A percentile compares a stretch with the other conserved stretches of the same genome.
phyloP scores from a whole-genome alignment of 1,139 yeast species.

The Blastobotrys serpentis region DNA sequence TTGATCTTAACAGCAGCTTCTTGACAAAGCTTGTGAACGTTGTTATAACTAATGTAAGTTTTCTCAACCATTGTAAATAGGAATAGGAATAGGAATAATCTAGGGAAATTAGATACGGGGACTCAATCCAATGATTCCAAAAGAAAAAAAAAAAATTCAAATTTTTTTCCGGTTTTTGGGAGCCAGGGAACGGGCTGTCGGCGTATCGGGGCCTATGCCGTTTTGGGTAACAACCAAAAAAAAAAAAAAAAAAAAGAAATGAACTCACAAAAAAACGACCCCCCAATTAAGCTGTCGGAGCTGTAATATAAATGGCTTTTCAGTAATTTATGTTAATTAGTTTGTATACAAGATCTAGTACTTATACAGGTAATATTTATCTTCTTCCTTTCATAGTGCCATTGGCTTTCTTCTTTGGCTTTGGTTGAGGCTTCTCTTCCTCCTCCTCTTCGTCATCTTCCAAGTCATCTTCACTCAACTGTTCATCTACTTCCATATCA shows the following conservation, averaged over 20 bases:
- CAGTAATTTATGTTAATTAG: not conserved
- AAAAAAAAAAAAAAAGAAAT: no score
- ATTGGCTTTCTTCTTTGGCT: conserved; percentile 16
- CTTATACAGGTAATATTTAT: conserved; percentile 9
- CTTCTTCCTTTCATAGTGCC: conserved; percentile 13
- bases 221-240: no score
- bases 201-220: not conserved
- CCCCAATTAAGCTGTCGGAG: no score
- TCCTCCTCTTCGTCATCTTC: conserved; percentile 32
- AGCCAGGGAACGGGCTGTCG: no score
- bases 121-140: conserved; percentile 11
- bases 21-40: conserved; percentile 91
- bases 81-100: no score
- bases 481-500: conserved; percentile 34
- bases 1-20: conserved; percentile 72
- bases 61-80: conserved; percentile 45
- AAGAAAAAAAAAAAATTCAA: conserved; percentile 18
- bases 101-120: conserved; percentile 4
- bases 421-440: conserved; percentile 28
- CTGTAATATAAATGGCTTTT: not conserved
- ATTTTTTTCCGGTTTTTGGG: conserved; percentile 11
- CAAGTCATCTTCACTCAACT: conserved; percentile 27
- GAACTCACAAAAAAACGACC: no score
- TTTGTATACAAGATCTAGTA: conserved; percentile 15
- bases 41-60: conserved; percentile 85